Percentiles rank a stretch among this genome's conserved stretches.
phyloP scores from a whole-genome alignment of 257 asterid species.

The Plectranthus barbatus region DNA sequence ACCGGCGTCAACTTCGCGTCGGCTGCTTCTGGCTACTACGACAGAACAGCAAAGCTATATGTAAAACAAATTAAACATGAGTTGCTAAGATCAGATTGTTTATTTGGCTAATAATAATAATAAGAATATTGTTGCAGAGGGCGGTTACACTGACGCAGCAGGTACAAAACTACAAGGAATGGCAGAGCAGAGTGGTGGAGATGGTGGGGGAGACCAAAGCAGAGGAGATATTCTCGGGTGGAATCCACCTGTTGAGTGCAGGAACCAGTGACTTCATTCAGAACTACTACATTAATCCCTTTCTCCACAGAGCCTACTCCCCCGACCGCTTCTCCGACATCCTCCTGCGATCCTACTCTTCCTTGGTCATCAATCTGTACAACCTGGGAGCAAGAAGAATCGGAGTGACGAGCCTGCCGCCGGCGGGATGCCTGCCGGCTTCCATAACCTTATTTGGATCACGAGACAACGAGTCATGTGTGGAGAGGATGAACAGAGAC shows the following conservation, averaged over 20 bases:
- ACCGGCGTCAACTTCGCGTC: constrained; percentile 80
- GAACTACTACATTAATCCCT: constrained; percentile 60
- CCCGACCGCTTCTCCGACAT: constrained; percentile 54
- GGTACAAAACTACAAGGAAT: constrained; percentile 44
- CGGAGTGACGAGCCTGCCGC: constrained; percentile 71
- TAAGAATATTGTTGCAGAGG: constrained; percentile 37
- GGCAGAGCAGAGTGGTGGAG: constrained; percentile 59
- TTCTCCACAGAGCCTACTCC: constrained; percentile 36
- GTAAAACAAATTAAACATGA: constrained; percentile 19
- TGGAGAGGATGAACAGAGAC: constrained; percentile 52
- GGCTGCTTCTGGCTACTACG: constrained; percentile 87
- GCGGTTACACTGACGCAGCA: constrained; percentile 56
- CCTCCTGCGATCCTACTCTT: constrained; percentile 50
- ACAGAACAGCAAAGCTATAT: constrained; percentile 51
- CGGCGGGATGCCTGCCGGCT: constrained; percentile 83
- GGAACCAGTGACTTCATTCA: constrained; percentile 86
- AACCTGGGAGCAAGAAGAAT: constrained; percentile 61
- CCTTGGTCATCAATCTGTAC: constrained; percentile 30
- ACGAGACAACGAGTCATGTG: constrained; percentile 62
- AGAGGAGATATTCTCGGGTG: constrained; percentile 47
- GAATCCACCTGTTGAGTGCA: constrained; percentile 65
- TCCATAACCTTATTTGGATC: constrained; percentile 60
- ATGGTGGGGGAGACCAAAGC: constrained; percentile 50
- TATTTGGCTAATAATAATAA: too few relatives aligned
- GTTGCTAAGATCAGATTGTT: neutral